These are phyloP conservation scores for Sanghuangporus sanghuang DNA, from an alignment of 1,284 basidiomycete genomes.

Conservation along the genomic window DNA sequence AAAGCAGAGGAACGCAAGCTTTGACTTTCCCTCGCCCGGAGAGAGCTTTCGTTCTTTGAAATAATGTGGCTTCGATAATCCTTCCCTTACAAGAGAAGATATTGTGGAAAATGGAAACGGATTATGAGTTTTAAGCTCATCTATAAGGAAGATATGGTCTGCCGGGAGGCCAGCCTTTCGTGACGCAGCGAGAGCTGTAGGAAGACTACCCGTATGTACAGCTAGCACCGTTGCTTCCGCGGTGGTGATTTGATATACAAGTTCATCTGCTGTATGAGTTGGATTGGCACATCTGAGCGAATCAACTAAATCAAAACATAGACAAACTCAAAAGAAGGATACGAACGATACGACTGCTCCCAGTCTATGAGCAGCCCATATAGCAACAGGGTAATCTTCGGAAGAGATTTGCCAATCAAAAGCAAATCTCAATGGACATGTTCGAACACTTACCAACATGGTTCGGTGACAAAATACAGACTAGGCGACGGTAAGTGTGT, in stretches of 20 bases:
- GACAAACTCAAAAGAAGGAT: neutral
- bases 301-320: constrained; percentile 20
- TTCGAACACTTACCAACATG: constrained; percentile 43
- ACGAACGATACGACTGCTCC: constrained; percentile 66
- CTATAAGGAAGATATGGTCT: constrained; percentile 53
- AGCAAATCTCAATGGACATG: neutral
- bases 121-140: constrained; percentile 22
- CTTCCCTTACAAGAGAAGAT: constrained; percentile 50
- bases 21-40: constrained; percentile 61
- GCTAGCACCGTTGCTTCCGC: constrained; percentile 56
- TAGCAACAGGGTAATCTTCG: constrained; percentile 60
- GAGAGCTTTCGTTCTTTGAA: constrained; percentile 48
- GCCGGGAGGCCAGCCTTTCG: constrained; percentile 43
- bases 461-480: constrained; percentile 65
- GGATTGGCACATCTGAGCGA: constrained; percentile 55
- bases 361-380: constrained; percentile 73
- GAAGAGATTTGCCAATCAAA: neutral
- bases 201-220: constrained; percentile 46
- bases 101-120: constrained; percentile 33
- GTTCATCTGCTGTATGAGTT: constrained; percentile 58
- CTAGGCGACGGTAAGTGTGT: constrained; percentile 28
- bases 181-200: constrained; percentile 47
- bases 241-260: constrained; percentile 53
- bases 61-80: constrained; percentile 34
- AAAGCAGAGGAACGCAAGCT: constrained; percentile 71